Conservation (phyloP, 2,329 filamentous ascomycete species). For the Colletotrichum theobromicola region DNA sequence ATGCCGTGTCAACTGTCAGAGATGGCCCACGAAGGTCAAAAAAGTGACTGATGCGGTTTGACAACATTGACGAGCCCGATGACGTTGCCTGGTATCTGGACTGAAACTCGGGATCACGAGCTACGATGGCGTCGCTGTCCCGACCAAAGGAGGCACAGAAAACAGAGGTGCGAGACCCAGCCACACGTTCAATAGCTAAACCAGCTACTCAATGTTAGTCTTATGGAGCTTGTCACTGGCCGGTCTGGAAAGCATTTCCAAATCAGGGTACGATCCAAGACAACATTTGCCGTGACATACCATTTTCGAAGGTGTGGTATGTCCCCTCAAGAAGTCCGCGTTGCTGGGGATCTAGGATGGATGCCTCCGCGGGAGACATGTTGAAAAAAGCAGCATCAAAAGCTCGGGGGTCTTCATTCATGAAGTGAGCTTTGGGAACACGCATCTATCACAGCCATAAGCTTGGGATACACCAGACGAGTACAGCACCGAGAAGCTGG, state of each 20-base stretch:
- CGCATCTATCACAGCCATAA: not conserved
- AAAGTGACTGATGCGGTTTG: constrained; percentile 60
- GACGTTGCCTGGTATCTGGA: constrained; percentile 38
- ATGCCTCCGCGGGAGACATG: constrained; percentile 3
- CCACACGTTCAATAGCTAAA: constrained; percentile 44
- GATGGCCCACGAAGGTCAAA: constrained; percentile 61
- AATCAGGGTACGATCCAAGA: not conserved
- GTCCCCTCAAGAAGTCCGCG: constrained; percentile 53
- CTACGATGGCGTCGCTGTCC: constrained; percentile 41
- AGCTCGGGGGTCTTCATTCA: not conserved
- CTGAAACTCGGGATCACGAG: constrained; percentile 29
- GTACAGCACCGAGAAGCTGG: not conserved
- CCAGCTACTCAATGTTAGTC: constrained; percentile 38
- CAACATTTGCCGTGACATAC: constrained; percentile 29
- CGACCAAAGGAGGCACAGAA: constrained; percentile 54
- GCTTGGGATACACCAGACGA: not conserved
- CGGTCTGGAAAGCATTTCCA: not conserved
- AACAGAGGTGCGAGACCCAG: constrained; percentile 49
- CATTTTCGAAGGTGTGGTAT: constrained; percentile 56
- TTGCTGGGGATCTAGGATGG: constrained; percentile 53
- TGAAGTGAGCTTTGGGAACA: not conserved
- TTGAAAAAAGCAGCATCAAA: constrained; percentile 13
- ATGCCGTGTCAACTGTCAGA: constrained; percentile 64
- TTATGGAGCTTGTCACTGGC: not conserved
- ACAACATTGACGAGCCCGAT: constrained; percentile 44